These are phyloP conservation scores for Tylopilus sp. DNA, from an alignment of 768 basidiomycete species.

Conservation along the genomic window DNA sequence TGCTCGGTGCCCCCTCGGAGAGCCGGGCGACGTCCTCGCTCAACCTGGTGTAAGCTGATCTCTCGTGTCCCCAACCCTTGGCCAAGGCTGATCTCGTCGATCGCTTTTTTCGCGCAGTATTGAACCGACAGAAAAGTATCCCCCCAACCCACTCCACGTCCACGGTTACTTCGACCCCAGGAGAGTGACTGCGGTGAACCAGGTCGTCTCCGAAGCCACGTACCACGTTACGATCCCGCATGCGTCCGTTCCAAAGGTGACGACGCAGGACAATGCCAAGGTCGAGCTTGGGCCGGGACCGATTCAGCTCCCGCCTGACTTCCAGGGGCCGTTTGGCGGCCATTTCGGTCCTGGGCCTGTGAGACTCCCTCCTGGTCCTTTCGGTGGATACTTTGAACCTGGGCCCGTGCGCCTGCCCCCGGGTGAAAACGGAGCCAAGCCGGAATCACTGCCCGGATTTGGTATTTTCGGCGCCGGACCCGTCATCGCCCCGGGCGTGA, in stretches of 20 bases:
- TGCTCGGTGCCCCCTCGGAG: slow-evolving; percentile 33
- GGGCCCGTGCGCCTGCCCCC: slow-evolving; percentile 21
- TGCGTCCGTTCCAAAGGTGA: slow-evolving; percentile 14
- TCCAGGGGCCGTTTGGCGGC: slow-evolving; percentile 18
- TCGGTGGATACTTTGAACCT: slow-evolving; percentile 1
- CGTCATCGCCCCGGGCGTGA: slow-evolving; percentile 27
- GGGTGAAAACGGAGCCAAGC: slow-evolving; percentile 18
- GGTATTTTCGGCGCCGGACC: slow-evolving; percentile 29
- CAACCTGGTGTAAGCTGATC: slow-evolving; percentile 35
- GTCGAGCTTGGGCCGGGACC: slow-evolving; percentile 20
- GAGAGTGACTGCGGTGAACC: slow-evolving; percentile 31
- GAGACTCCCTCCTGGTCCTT: slow-evolving; percentile 7
- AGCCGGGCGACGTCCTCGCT: slow-evolving; percentile 34
- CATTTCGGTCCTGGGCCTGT: slow-evolving; percentile 23
- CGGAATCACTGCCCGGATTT: slow-evolving; percentile 24
- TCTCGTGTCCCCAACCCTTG: not conserved
- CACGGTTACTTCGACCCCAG: slow-evolving; percentile 36
- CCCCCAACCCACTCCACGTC: slow-evolving; percentile 12
- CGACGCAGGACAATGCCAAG: slow-evolving; percentile 10
- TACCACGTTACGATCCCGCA: slow-evolving; percentile 24
- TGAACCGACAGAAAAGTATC: slow-evolving; percentile 27
- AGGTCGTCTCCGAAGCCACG: slow-evolving; percentile 28
- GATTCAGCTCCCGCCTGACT: slow-evolving; percentile 5
- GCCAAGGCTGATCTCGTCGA: not conserved
- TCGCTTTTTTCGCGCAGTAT: slow-evolving; percentile 18